Evolutionary conservation across 1,284 basidiomycete genomes (phyloP), one percentile per base, ranked within the genome.

Genomic region (Apiotrichum porosum): DNA sequence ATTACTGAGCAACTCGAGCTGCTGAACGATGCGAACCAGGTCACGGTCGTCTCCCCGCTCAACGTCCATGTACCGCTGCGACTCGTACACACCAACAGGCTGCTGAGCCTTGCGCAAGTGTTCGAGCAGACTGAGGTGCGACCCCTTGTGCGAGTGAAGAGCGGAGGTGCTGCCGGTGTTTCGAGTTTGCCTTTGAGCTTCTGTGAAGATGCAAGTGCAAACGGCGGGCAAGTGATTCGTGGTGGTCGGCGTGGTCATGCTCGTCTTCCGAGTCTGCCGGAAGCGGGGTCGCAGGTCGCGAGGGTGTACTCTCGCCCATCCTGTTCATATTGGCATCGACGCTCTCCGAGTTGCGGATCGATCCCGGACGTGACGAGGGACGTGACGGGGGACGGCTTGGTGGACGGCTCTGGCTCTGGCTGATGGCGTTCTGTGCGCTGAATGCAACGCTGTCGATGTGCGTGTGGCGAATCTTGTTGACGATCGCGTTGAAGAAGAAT

Each of bases 11-110:
- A 87, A 71, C 17, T 71, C 70, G 6, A 80, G 78, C 47, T 76
- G 75, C 37, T 76, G 74, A 3, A 81, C 77, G 33, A 81, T 75
- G 24, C 75, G 71, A 18, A 79, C 78, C 5, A 78, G 75, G 58
- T 80, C 73, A 0, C 64, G 68, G 42, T 21, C 26, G 4, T 39
- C 12, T 10, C 72, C 78, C 14, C 80, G 77, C 63, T 91, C 88
- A 5, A 90, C 74, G 55, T 88, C 81, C 61, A 88, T 77, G 64
- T 89, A 90, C 30, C 82, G 74, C 61, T 86, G 82, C 12, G 80
- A 82, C 69, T 91, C 88, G 58, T 89, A 89, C 9, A 88, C 81
- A 0, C 87, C 88, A 0, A 91, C 88, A 0, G 81, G 81, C 30
- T 80, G 76, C 63, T 87, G 67, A 1, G 49, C 35, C 44, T 66